phyloP scores from a whole-genome alignment of 2,329 filamentous ascomycete species.

The Teratosphaeriaceae sp. region DNA sequence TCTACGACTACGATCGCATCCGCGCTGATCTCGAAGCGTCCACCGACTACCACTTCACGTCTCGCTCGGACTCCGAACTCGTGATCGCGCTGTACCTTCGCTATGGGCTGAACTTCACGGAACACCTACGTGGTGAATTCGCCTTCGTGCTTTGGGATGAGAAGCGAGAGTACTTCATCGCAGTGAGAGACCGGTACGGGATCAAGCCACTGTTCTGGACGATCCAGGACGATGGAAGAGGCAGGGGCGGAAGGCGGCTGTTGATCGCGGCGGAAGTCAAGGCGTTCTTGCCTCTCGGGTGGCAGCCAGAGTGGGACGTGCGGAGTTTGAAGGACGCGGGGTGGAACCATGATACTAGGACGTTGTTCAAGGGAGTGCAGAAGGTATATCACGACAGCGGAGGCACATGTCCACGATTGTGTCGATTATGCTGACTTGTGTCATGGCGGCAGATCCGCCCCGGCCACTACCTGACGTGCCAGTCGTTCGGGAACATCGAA shows the following conservation, averaged over 20 bases:
- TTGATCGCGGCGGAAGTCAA: conserved; percentile 50
- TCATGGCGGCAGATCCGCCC: conserved; percentile 34
- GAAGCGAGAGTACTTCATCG: conserved; percentile 37
- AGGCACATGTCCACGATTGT: not conserved
- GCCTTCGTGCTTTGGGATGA: conserved; percentile 48
- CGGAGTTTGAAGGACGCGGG: conserved; percentile 37
- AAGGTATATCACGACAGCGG: too few relatives aligned
- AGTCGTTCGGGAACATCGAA: conserved; percentile 32
- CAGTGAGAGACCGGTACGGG: conserved; percentile 49
- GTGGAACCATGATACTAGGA: conserved; percentile 41
- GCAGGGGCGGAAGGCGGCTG: conserved; percentile 23
- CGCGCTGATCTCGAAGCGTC: conserved; percentile 29
- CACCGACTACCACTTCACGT: conserved; percentile 39
- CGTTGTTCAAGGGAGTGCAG: conserved; percentile 45
- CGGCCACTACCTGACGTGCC: conserved; percentile 39
- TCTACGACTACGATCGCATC: conserved; percentile 49
- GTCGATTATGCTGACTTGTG: not conserved
- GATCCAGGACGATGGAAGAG: conserved; percentile 19
- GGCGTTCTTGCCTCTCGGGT: conserved; percentile 47
- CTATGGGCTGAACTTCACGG: conserved; percentile 41
- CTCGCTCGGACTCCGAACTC: conserved; percentile 46
- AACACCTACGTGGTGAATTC: conserved; percentile 50
- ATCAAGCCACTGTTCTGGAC: conserved; percentile 54
- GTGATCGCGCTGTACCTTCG: conserved; percentile 47
- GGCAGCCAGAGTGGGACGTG: conserved; percentile 48